Base-by-base conservation (phyloP, 164 flowering plant genomes). In the Macadamia integrifolia region DNA sequence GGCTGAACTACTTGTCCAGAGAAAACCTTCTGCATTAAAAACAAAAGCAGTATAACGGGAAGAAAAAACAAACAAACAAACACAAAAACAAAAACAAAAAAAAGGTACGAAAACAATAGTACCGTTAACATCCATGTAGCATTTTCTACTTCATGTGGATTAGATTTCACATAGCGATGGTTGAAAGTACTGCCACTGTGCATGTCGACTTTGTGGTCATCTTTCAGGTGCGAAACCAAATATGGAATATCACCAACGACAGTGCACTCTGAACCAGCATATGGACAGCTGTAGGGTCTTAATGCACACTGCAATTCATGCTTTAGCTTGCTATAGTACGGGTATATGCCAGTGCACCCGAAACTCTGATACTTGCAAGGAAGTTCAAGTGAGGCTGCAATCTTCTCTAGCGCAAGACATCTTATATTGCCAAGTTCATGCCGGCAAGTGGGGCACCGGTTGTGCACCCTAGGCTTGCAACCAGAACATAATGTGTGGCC, bases 111-210 rank as follows among this genome's bases (percentile, higher is more conserved):
- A 30, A 48, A 13, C 23, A 55, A 69, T 9, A 53, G 29, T 87
- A 92, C 98, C 83, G 97, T 93, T 52, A 93, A 79, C 97, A 93
- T 93, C 97, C 97, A 91, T 6, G 98, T 93, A n/a, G 93, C 93
- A 73, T 92, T 89, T 72, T 89, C 97, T 59, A 92, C 97, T 61
- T 92, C 97, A 70, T 86, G 96, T 0, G 98, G 97, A 82, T 91
- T 93, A 13, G 96, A 81, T 76, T 93, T 93, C 62, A 93, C 98
- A 78, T 91, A 93, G 2, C 96, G 93, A 71, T 91, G 98, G 78
- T 93, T 93, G 80, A 93, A 93, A 49, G 97, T 91, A 72, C 88
- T 83, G 15, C 98, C 96, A 74, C 66, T 84, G 80, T 93, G 97
- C 97, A 93, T 92, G 77, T 91, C 97, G 65, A 91, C 97, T 76